A percentile compares a stretch with the other conserved stretches of the same genome.
Evolutionary conservation across 257 asterid genomes (phyloP).

Genomic region (Nicotiana tabacum): DNA sequence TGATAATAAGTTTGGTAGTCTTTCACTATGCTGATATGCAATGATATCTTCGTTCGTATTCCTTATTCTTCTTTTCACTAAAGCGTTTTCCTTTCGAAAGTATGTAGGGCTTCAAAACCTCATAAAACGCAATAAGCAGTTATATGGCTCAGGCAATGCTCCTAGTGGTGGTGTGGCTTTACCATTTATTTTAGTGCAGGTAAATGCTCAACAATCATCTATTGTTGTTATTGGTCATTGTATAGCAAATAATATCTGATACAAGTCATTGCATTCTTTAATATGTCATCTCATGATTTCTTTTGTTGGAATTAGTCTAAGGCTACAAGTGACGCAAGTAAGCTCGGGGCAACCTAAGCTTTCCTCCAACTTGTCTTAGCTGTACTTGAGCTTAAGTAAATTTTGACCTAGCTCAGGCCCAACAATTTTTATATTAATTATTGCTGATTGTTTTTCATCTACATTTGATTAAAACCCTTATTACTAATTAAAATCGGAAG

Average conservation of each 20-base stretch:
- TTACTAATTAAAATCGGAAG: not conserved
- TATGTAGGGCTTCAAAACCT: conserved; percentile 79
- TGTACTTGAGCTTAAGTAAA: not conserved
- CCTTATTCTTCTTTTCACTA: not conserved
- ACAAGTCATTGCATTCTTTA: not conserved
- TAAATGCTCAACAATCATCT: conserved; percentile 20
- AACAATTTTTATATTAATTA: not conserved
- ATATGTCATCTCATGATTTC: not conserved
- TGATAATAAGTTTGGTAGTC: not conserved
- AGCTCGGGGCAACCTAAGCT: not conserved
- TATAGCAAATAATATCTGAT: not conserved
- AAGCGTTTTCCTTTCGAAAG: conserved; percentile 29
- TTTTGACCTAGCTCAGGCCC: not conserved
- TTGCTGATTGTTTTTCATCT: not conserved
- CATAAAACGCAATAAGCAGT: conserved; percentile 70
- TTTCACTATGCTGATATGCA: not conserved
- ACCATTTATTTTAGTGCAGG: conserved; percentile 99
- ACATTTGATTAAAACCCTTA: not conserved
- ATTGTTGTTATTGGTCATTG: not conserved
- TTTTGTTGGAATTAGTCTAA: not conserved
- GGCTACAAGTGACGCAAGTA: not conserved
- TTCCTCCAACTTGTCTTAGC: not conserved
- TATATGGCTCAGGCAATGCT: conserved; percentile 80
- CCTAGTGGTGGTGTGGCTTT: conserved; percentile 96
- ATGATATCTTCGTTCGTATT: not conserved